Evolutionary conservation across 768 basidiomycete species (phyloP).

Genomic region (Galerina sulciceps): DNA sequence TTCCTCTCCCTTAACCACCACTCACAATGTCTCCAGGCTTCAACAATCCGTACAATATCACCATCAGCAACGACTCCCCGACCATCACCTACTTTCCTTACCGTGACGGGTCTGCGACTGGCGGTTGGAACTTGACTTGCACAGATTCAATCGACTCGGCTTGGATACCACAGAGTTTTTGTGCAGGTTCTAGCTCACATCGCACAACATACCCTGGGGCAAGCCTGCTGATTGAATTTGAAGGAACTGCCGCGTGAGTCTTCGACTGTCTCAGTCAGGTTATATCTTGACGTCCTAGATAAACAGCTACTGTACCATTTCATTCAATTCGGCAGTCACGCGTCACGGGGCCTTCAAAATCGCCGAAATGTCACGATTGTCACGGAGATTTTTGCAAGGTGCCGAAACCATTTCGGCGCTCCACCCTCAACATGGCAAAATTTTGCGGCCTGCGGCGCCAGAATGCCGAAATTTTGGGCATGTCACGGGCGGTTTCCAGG

Average conservation of each 20-base stretch:
- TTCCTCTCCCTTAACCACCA: no score
- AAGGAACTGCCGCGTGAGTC: slow-evolving; percentile 9
- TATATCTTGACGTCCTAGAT: background rate
- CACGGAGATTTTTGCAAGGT: background rate
- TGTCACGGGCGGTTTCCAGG: no score
- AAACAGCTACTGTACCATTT: background rate
- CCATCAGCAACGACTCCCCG: slow-evolving; percentile 1
- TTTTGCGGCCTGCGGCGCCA: no score
- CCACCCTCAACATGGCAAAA: no score
- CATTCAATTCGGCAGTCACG: slow-evolving; percentile 4
- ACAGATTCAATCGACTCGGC: background rate
- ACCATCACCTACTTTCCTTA: slow-evolving; percentile 3
- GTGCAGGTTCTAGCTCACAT: background rate
- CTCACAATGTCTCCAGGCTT: background rate
- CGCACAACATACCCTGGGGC: background rate
- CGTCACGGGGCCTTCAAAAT: background rate
- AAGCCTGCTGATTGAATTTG: background rate
- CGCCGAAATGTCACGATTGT: background rate
- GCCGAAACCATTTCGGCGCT: background rate
- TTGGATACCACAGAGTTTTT: slow-evolving; percentile 4
- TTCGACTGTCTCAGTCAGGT: no score
- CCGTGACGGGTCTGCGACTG: background rate
- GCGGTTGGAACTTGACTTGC: slow-evolving; percentile 9
- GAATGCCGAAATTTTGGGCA: no score
- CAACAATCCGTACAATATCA: slow-evolving; percentile 4